phyloP scores from a whole-genome alignment of 2,329 filamentous ascomycete species.

The Colletotrichum euphorbiae region DNA sequence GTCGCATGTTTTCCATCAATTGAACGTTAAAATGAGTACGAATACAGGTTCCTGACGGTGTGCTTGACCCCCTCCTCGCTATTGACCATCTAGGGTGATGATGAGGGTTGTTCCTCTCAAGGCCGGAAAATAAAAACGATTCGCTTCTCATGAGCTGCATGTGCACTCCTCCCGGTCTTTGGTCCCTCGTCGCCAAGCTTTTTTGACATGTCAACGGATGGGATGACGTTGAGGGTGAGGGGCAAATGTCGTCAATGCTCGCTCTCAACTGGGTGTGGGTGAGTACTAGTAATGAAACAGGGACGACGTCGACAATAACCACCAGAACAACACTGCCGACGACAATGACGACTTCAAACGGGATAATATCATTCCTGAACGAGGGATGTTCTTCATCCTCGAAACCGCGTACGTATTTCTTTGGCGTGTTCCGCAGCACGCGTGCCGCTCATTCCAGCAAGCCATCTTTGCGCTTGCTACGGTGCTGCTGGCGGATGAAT shows the following conservation, averaged over 20 bases:
- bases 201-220: slow-evolving; percentile 11
- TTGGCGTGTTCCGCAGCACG: no score
- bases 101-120: background rate
- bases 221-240: slow-evolving; percentile 20
- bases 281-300: background rate
- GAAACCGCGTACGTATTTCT: no score
- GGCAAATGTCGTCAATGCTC: background rate
- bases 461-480: slow-evolving; percentile 54
- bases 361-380: background rate
- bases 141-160: background rate
- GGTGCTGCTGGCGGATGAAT: slow-evolving; percentile 65
- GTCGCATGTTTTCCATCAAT: slow-evolving; percentile 17
- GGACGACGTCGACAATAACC: background rate
- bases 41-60: slow-evolving; percentile 24
- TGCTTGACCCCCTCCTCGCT: background rate
- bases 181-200: slow-evolving; percentile 11
- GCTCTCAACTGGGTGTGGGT: background rate
- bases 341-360: background rate
- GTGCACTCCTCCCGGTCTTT: background rate
- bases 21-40: slow-evolving; percentile 32
- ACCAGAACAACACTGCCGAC: no score
- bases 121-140: background rate
- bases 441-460: slow-evolving; percentile 39
- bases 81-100: background rate
- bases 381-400: no score